A percentile compares a stretch with the other conserved stretches of the same genome.
These are phyloP conservation scores for Apiospora koreana DNA, from an alignment of 2,329 filamentous ascomycete genomes.

Conservation along the genomic window DNA sequence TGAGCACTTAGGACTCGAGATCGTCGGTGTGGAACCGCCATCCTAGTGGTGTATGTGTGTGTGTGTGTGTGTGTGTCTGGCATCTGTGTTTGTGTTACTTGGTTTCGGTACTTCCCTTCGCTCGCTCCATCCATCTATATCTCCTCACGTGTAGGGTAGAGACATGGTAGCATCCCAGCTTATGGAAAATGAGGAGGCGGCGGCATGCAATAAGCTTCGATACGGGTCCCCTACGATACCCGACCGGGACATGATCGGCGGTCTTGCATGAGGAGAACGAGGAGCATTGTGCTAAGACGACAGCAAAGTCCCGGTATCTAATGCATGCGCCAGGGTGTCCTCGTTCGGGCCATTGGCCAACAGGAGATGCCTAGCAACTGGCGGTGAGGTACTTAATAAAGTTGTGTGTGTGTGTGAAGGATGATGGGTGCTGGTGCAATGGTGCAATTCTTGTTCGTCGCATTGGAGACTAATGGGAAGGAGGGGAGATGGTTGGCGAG, in stretches of 20 bases:
- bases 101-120: not conserved
- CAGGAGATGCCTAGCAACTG: not conserved
- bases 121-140: not conserved
- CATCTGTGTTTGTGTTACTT: slow-evolving; percentile 8
- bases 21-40: slow-evolving; percentile 6
- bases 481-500: not conserved
- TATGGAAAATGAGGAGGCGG: slow-evolving; percentile 3
- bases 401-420: not conserved
- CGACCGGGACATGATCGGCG: slow-evolving; percentile 7
- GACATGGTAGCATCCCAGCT: slow-evolving; percentile 2
- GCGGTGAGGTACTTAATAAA: slow-evolving; percentile 5
- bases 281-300: slow-evolving; percentile 8
- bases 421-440: not conserved
- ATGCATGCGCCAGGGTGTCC: not conserved
- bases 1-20: not conserved
- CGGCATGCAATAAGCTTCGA: slow-evolving; percentile 12
- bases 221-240: slow-evolving; percentile 9
- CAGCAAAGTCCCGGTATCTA: slow-evolving; percentile 10
- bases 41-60: not conserved
- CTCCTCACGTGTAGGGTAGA: not conserved
- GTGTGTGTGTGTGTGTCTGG: not conserved
- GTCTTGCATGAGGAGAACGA: slow-evolving; percentile 7
- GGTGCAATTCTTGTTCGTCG: slow-evolving; percentile 2
- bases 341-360: slow-evolving; percentile 5
- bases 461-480: not conserved